Percentiles rank a stretch among this genome's conserved stretches.
Conservation (phyloP, 2,329 filamentous ascomycete genomes). For the Sordariomycetes sp. region DNA sequence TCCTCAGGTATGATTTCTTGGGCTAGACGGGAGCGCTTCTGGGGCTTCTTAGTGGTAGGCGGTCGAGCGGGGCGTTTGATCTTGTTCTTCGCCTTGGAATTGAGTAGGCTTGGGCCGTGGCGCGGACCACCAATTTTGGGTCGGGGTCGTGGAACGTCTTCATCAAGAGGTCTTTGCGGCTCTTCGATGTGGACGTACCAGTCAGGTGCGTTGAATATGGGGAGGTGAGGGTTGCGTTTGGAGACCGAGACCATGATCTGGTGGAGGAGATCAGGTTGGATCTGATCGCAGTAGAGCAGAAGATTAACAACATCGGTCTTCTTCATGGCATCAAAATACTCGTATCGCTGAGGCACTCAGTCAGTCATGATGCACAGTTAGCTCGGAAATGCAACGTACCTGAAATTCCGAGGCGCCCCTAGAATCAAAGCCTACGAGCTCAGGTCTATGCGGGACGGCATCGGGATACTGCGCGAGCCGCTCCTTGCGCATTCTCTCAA, state of each 20-base stretch:
- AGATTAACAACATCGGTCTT: conserved; percentile 29
- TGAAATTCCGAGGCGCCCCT: conserved; percentile 21
- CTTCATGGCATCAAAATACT: conserved; percentile 27
- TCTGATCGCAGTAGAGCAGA: conserved; percentile 29
- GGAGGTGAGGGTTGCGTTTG: conserved; percentile 29
- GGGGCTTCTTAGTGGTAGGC: conserved; percentile 2
- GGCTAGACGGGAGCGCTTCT: conserved; percentile 1
- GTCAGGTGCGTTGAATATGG: conserved; percentile 30
- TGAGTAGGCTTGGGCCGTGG: conserved; percentile 5
- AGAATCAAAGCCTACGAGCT: conserved; percentile 26
- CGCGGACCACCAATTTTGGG: conserved; percentile 1
- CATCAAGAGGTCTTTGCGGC: neutral
- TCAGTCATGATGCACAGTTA: neutral
- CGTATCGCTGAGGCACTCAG: conserved; percentile 18
- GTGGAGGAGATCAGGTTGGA: conserved; percentile 29
- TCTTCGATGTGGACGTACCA: conserved; percentile 19
- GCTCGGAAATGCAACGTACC: conserved; percentile 15
- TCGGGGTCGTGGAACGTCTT: conserved; percentile 4
- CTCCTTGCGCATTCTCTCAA: conserved; percentile 20
- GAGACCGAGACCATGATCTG: conserved; percentile 32
- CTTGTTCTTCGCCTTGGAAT: conserved; percentile 6
- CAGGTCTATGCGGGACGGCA: conserved; percentile 21
- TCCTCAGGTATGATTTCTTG: conserved; percentile 1
- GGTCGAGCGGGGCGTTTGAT: conserved; percentile 3
- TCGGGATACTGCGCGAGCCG: conserved; percentile 20